Conservation (phyloP, 306 rosid genomes). For the Hylodesmum podocarpum region DNA sequence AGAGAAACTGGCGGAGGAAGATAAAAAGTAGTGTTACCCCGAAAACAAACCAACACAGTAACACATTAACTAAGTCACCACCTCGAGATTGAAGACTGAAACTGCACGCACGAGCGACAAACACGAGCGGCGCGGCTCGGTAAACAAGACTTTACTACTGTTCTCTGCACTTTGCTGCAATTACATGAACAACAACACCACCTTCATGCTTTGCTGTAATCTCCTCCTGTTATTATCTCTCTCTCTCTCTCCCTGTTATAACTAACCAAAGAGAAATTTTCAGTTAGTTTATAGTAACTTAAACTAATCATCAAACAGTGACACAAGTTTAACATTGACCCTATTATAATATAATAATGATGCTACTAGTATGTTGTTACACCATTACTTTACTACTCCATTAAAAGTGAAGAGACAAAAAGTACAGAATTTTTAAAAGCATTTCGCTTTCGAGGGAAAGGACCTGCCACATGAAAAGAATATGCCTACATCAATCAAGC, state of each 20-base stretch:
- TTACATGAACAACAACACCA: slow-evolving; percentile 27
- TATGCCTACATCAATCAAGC: slow-evolving; percentile 18
- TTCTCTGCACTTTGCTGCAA: slow-evolving; percentile 22
- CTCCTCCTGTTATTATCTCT: slow-evolving; percentile 32
- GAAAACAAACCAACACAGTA: slow-evolving; percentile 18
- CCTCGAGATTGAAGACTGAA: slow-evolving; percentile 30
- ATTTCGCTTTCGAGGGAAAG: slow-evolving; percentile 3
- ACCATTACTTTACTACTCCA: background rate
- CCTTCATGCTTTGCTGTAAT: slow-evolving; percentile 25
- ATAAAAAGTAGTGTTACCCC: slow-evolving; percentile 36
- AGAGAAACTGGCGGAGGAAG: slow-evolving; percentile 71
- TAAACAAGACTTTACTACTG: slow-evolving; percentile 47
- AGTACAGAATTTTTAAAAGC: slow-evolving; percentile 23
- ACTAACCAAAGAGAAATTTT: slow-evolving; percentile 14
- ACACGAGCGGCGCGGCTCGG: slow-evolving; percentile 60
- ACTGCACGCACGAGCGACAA: slow-evolving; percentile 59
- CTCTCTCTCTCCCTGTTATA: slow-evolving; percentile 21
- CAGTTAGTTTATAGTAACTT: background rate
- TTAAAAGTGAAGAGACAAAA: slow-evolving; percentile 31
- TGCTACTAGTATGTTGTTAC: background rate
- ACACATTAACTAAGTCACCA: background rate
- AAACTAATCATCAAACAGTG: slow-evolving; percentile 5
- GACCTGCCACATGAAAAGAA: slow-evolving; percentile 19
- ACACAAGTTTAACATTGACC: background rate
- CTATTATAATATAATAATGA: background rate